Base-by-base conservation (phyloP, 768 basidiomycete species). In the Tricholoma saponaceum region DNA sequence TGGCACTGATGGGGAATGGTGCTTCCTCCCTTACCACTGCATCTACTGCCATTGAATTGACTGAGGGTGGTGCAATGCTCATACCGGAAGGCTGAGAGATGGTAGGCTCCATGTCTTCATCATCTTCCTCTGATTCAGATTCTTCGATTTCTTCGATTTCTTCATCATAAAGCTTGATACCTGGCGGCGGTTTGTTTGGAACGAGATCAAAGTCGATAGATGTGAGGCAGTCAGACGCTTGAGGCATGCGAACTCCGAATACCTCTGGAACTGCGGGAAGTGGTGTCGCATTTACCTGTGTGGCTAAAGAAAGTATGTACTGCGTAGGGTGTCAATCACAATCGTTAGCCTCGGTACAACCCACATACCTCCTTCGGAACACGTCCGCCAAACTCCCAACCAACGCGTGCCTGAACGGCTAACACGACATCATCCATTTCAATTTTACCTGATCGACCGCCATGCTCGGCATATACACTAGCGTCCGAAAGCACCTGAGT, bases 311-410 rank as follows among this genome's bases (percentile, higher is more conserved):
- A 50, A 87, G 81, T 8, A 86, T 76, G 67, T 91, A 87, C 92
- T 94, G 12, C 37, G 26, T 33, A 32, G 53, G 5, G 16, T 56
- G 14, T 54, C 30, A 46, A 35, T 23, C 20, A 39, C 4, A 8
- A 28, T 32, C 14, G 28, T 51, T 22, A 53, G 23, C 23, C 28
- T 12, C n/a, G 22, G 6, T 28, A 44, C 43, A 61, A 50, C 13
- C 20, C 23, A 70, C 76, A 26, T 56, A 93, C 92, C 83, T 94
- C 92, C 73, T 93, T 93, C 3, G 92, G 92, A 26, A 94, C 84
- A 37, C 91, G 80, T 5, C 92, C 92, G 22, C 91, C 92, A 68
- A 92, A 89, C 70, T 94, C 92, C 92, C 92, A 94, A 43, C 92
- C 92, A 4, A 94, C 92, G 56, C 92, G 85, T 5, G 91, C 90